Evolutionary conservation across 2,329 filamentous ascomycete species (phyloP).

Genomic region (Phaeosphaeriaceae sp.): DNA sequence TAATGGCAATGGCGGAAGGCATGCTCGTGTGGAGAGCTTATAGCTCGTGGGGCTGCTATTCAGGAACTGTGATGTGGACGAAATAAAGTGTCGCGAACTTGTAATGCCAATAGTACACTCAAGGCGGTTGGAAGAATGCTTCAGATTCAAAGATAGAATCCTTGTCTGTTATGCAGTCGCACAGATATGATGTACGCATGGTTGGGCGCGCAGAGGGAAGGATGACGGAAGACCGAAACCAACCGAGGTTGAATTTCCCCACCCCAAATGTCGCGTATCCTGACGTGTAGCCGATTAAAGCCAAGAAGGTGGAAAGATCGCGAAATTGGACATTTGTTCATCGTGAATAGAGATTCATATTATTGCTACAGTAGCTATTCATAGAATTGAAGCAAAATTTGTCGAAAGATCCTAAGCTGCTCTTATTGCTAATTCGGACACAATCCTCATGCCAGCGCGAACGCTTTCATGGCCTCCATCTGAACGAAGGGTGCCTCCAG

Average conservation of each 20-base stretch:
- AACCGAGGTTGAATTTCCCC: constrained; percentile 17
- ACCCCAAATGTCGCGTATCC: not conserved
- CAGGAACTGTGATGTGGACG: not conserved
- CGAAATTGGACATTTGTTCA: not conserved
- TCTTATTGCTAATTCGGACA: not conserved
- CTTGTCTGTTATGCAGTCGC: not conserved
- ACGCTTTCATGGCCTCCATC: constrained; percentile 59
- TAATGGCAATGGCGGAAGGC: constrained; percentile 67
- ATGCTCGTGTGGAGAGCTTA: constrained; percentile 37
- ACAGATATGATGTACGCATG: not conserved
- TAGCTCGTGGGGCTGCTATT: not conserved
- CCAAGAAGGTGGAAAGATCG: not conserved
- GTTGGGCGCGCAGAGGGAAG: constrained; percentile 12
- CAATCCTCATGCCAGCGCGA: not conserved
- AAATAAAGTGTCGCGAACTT: not conserved
- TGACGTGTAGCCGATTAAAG: not conserved
- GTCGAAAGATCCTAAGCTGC: not conserved
- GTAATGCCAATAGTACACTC: not conserved
- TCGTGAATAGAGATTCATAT: not conserved
- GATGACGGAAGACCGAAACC: constrained; percentile 14
- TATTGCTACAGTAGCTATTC: not conserved
- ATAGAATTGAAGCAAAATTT: not conserved
- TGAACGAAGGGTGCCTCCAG: constrained; percentile 66
- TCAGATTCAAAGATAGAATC: not conserved
- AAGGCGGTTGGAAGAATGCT: not conserved